These are phyloP conservation scores for Parietaria judaica DNA, from an alignment of 306 rosid genomes.

Conservation along the genomic window DNA sequence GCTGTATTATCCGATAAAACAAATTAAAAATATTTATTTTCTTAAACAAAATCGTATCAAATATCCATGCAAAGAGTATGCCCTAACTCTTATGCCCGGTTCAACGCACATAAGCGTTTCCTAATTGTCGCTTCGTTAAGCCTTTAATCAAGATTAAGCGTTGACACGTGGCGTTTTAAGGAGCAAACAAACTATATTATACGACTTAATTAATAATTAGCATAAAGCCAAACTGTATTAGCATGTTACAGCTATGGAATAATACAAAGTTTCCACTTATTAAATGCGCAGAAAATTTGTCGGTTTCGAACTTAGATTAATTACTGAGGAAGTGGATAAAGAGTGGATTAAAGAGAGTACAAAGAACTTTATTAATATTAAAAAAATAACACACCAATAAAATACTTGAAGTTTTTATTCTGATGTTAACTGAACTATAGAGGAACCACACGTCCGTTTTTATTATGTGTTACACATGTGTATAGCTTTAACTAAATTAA, in stretches of 20 bases:
- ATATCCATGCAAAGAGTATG: slow-evolving; percentile 2
- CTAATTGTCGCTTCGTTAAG: background rate
- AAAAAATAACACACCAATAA: slow-evolving; percentile 6
- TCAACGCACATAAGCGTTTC: background rate
- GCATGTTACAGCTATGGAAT: slow-evolving; percentile 24
- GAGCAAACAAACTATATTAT: slow-evolving; percentile 2
- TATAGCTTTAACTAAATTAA: too few relatives aligned
- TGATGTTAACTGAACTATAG: slow-evolving; percentile 2
- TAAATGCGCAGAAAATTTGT: slow-evolving; percentile 6
- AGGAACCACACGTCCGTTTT: slow-evolving; percentile 17
- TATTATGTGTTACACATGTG: too few relatives aligned
- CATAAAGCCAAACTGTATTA: slow-evolving; percentile 1
- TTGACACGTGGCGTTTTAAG: slow-evolving; percentile 21
- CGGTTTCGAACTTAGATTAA: slow-evolving; percentile 6
- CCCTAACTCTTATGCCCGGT: background rate
- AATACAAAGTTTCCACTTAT: background rate
- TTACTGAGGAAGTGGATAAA: slow-evolving; percentile 5
- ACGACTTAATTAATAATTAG: too few relatives aligned
- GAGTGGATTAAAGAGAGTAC: slow-evolving; percentile 12
- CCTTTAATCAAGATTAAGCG: background rate
- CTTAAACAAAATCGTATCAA: background rate
- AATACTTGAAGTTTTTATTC: background rate
- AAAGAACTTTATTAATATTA: slow-evolving; percentile 5
- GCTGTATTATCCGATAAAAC: background rate
- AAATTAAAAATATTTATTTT: background rate